Base-by-base conservation (phyloP, 2,329 filamentous ascomycete genomes). In the Colletotrichum sp. region DNA sequence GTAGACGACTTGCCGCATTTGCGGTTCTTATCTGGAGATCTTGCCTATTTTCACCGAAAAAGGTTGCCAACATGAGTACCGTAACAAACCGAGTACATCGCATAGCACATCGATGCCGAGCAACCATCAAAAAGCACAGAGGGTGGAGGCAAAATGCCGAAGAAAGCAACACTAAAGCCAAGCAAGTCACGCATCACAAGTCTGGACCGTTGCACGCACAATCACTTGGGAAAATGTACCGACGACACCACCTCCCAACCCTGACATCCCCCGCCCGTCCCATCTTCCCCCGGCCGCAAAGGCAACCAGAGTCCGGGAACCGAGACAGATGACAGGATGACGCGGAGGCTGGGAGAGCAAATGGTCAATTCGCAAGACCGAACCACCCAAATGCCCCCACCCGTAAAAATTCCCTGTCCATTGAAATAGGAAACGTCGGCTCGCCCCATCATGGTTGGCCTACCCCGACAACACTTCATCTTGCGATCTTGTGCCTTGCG, bases 321-420 rank as follows among this genome's bases (percentile, higher is more conserved):
- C 29, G 49, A 72, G 78, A 82, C 79, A 85, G 86, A 84, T 86
- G 81, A 59, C 85, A 87, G 85, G 82, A 82, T 78, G 72, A 73
- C 73, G 59, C 12, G 44, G 30, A 77, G 79, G 80, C 79, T 78
- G 82, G 82, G 85, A 86, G 82, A 86, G 85, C 84, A 87, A 85
- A 87, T 84, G 84, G 85, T 86, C 83, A 85, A 86, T 83, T 84
- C 81, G 81, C 82, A 79, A 62, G 57, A 76, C 83, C 82, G 79
- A 83, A 84, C 83, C 80, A 68, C 79, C 83, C 79, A 78, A 65
- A 75, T 80, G 79, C 80, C 80, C 80, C 81, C 80, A 29, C 80
- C 79, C 81, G 69, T 70, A 79, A 76, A 77, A 77, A 77, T 30
- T 75, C 79, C 82, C 81, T 82, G 69, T 80, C 82, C 81, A 78